Percentiles rank a stretch among this genome's conserved stretches.
phyloP scores from a whole-genome alignment of 2,329 filamentous ascomycete species.

The Stachybotrys echinatus region DNA sequence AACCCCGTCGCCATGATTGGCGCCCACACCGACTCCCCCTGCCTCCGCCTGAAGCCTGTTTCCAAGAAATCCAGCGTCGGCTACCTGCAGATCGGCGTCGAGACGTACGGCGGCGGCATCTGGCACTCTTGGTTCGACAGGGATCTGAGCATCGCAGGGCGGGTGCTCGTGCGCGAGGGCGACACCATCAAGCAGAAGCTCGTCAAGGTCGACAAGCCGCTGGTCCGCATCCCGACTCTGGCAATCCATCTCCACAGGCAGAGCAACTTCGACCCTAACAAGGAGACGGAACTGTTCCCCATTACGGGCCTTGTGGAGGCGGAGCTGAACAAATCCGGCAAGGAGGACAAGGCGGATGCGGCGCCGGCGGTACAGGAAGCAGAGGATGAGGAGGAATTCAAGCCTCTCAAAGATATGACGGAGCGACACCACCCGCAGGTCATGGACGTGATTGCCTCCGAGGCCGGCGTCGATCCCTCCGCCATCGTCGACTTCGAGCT shows the following conservation, averaged over 20 bases:
- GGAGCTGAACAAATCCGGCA: slow-evolving; percentile 74
- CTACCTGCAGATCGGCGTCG: slow-evolving; percentile 90
- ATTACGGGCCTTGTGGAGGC: slow-evolving; percentile 84
- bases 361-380: slow-evolving; percentile 10
- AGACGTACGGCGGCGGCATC: slow-evolving; percentile 93
- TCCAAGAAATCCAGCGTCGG: slow-evolving; percentile 83
- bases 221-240: slow-evolving; percentile 86
- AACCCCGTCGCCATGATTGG: slow-evolving; percentile 91
- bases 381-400: slow-evolving; percentile 50
- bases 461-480: slow-evolving; percentile 64
- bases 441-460: slow-evolving; percentile 75
- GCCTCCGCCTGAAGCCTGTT: slow-evolving; percentile 87
- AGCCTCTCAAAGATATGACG: slow-evolving; percentile 69
- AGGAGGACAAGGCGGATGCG: slow-evolving; percentile 36
- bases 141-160: slow-evolving; percentile 83
- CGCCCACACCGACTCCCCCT: slow-evolving; percentile 93
- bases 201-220: slow-evolving; percentile 84
- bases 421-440: slow-evolving; percentile 88
- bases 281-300: slow-evolving; percentile 92
- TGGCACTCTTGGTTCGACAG: slow-evolving; percentile 99
- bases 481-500: slow-evolving; percentile 92
- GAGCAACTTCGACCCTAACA: slow-evolving; percentile 87
- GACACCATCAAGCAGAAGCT: slow-evolving; percentile 76
- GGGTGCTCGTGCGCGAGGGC: slow-evolving; percentile 72
- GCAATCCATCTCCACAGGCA: slow-evolving; percentile 91